Percentiles rank a stretch among this genome's conserved stretches.
These are phyloP conservation scores for Carex pumila DNA, from an alignment of 176 grass and related monocot genomes.

Conservation along the genomic window DNA sequence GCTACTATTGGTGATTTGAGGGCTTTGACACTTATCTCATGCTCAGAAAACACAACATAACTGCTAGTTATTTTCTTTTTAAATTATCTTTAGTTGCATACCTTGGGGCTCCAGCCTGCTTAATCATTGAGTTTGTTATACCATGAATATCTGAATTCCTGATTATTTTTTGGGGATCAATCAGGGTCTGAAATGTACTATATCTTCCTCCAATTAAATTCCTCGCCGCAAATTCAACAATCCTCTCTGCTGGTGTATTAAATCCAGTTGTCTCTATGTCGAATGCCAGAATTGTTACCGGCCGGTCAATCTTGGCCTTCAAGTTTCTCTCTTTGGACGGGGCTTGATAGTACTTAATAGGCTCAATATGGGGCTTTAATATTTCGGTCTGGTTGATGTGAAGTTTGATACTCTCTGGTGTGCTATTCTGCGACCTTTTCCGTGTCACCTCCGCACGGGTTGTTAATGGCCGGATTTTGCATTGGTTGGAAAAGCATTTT, in stretches of 20 bases:
- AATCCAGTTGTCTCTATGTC: slow-evolving; percentile 75
- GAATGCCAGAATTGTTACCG: slow-evolving; percentile 61
- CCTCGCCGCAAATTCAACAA: slow-evolving; percentile 56
- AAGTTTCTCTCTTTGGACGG: slow-evolving; percentile 13
- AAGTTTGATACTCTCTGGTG: slow-evolving; percentile 6
- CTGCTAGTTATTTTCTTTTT: not conserved
- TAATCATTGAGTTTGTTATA: slow-evolving; percentile 53
- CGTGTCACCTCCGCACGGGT: slow-evolving; percentile 20
- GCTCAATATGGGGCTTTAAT: slow-evolving; percentile 24
- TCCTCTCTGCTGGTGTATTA: slow-evolving; percentile 29
- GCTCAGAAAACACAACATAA: not conserved
- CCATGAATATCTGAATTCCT: not conserved
- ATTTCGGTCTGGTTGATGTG: slow-evolving; percentile 3
- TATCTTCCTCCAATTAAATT: slow-evolving; percentile 75
- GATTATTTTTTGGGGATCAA: slow-evolving; percentile 54
- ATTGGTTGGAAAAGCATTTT: slow-evolving; percentile 26
- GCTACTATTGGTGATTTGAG: not conserved
- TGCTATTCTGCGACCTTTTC: not conserved
- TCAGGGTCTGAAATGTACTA: slow-evolving; percentile 71
- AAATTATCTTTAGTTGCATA: slow-evolving; percentile 16
- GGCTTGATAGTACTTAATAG: slow-evolving; percentile 26
- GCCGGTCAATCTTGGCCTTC: slow-evolving; percentile 24
- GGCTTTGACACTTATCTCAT: not conserved
- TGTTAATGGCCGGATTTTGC: slow-evolving; percentile 26
- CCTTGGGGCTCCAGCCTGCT: slow-evolving; percentile 57